Evolutionary conservation across 345 rosid genomes (phyloP).

Genomic region (Theobroma cacao): DNA sequence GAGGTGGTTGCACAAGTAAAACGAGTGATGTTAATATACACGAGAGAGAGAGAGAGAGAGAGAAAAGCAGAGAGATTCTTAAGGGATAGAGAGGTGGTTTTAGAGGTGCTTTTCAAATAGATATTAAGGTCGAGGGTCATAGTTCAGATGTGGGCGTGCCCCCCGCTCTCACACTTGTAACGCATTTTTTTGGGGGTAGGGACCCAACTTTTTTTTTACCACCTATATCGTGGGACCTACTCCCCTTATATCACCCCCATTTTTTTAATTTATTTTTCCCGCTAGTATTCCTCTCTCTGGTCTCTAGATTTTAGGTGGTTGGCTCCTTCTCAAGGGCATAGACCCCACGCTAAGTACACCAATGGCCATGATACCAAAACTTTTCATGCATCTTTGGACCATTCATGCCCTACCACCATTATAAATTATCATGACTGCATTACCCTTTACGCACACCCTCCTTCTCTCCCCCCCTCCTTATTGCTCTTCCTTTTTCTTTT

Average conservation of each 20-base stretch:
- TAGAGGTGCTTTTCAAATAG: conserved; percentile 46
- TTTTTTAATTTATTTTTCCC: conserved; percentile 6
- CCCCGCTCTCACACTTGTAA: conserved; percentile 30
- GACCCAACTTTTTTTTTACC: conserved; percentile 7
- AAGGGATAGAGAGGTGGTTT: conserved; percentile 31
- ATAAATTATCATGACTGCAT: conserved; percentile 67
- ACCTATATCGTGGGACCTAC: conserved; percentile 27
- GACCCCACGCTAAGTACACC: conserved; percentile 45
- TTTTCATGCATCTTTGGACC: conserved; percentile 47
- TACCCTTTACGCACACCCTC: conserved; percentile 51
- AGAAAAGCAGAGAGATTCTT: conserved; percentile 6
- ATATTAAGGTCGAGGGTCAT: conserved; percentile 67
- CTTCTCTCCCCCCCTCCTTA: not conserved
- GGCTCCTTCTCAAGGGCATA: conserved; percentile 40
- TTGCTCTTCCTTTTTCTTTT: not conserved
- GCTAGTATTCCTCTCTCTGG: not conserved
- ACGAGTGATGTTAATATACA: conserved; percentile 22
- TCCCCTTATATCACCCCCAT: not conserved
- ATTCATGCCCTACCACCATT: conserved; percentile 55
- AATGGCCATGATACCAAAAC: conserved; percentile 36
- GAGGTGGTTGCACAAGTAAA: conserved; percentile 57
- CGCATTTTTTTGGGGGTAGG: not conserved
- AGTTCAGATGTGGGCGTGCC: conserved; percentile 51
- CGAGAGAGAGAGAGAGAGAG: too few relatives aligned
- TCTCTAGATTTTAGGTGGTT: conserved; percentile 41